phyloP scores from a whole-genome alignment of 2,329 filamentous ascomycete species.

The Colletotrichum tabaci region DNA sequence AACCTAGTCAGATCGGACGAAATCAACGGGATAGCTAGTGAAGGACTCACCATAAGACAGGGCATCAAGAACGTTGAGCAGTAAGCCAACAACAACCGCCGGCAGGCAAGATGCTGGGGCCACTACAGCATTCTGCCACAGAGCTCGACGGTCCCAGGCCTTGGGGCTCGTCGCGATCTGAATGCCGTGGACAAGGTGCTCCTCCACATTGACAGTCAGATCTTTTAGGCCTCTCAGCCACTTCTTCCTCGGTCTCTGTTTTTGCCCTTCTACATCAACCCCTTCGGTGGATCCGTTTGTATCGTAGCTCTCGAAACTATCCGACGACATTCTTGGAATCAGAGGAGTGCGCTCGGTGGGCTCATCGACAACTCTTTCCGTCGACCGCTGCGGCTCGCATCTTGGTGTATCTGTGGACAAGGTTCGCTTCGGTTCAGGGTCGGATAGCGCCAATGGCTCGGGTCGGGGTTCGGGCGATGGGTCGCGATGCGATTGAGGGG shows the following conservation, averaged over 20 bases:
- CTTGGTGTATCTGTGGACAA: constrained; percentile 22
- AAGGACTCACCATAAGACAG: constrained; percentile 83
- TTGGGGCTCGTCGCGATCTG: constrained; percentile 41
- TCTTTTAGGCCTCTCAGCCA: constrained; percentile 55
- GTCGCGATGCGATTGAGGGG: constrained; percentile 55
- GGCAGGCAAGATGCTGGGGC: constrained; percentile 82
- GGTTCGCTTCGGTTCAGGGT: constrained; percentile 31
- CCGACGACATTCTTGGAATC: constrained; percentile 53
- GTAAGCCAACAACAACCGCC: constrained; percentile 87
- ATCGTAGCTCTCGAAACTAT: constrained; percentile 42
- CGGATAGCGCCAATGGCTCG: constrained; percentile 33
- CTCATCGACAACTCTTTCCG: constrained; percentile 38
- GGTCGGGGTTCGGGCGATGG: constrained; percentile 47
- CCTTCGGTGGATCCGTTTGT: constrained; percentile 47
- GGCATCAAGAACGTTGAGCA: constrained; percentile 95
- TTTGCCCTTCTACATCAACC: constrained; percentile 68
- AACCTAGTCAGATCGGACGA: constrained; percentile 37
- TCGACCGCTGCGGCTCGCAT: constrained; percentile 34
- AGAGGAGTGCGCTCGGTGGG: constrained; percentile 65
- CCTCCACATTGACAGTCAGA: constrained; percentile 51
- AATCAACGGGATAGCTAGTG: constrained; percentile 29
- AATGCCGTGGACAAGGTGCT: constrained; percentile 49
- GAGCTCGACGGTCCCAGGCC: constrained; percentile 76
- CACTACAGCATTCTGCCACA: constrained; percentile 76
- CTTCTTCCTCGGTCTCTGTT: constrained; percentile 50